A percentile compares a stretch with the other conserved stretches of the same genome.
Conservation (phyloP, 495 filamentous ascomycete species). For the Xylaria flabelliformis region DNA sequence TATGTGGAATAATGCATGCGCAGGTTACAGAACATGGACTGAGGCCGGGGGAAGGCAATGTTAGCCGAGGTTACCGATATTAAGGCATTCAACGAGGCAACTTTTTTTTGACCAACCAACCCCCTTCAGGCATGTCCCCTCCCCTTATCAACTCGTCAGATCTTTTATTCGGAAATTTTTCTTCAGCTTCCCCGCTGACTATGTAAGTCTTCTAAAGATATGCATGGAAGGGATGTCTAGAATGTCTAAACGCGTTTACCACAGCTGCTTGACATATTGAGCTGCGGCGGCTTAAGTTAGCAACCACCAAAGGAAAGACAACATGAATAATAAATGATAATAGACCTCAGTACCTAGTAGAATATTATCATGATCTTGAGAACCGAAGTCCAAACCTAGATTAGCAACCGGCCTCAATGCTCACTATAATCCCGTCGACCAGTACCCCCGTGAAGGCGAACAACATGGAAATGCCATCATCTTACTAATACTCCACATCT, state of each 20-base stretch:
- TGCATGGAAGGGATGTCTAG: not conserved
- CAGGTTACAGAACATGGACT: not conserved
- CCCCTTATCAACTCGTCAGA: not conserved
- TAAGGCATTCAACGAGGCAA: conserved; percentile 19
- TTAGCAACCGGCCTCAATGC: not conserved
- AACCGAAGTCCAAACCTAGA: not conserved
- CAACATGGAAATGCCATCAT: not conserved
- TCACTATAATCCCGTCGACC: not conserved
- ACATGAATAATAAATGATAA: not conserved
- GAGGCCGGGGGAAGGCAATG: too few species aligned
- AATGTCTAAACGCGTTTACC: not conserved
- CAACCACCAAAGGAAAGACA: not conserved
- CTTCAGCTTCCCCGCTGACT: conserved; percentile 15
- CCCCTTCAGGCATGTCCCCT: not conserved
- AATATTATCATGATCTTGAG: not conserved
- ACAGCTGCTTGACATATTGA: not conserved
- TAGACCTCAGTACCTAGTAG: not conserved
- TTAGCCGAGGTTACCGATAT: not conserved
- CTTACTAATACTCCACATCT: conserved; percentile 15
- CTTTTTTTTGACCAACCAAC: not conserved
- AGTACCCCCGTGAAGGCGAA: not conserved
- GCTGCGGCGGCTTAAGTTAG: not conserved
- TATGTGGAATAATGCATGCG: not conserved
- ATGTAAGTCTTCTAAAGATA: not conserved
- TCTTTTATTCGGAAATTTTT: not conserved